These are phyloP conservation scores for Thraustotheca clavata DNA, from an alignment of 352 stramenopile species.

Conservation along the genomic window DNA sequence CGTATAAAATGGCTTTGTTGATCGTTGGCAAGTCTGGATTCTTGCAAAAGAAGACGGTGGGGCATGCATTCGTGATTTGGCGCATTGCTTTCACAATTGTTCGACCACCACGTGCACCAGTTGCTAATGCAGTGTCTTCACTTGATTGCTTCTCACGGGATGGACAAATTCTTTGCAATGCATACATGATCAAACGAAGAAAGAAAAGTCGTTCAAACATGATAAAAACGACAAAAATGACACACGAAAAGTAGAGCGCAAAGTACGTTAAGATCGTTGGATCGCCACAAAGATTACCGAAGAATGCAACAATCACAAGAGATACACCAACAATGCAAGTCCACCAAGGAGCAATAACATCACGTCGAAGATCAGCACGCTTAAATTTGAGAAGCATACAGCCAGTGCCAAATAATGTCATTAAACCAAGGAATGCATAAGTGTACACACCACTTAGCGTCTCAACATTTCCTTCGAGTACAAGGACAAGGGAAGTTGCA, in stretches of 20 bases:
- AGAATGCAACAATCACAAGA: conserved; percentile 77
- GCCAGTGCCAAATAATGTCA: conserved; percentile 90
- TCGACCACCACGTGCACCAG: conserved; percentile 68
- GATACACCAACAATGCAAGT: conserved; percentile 67
- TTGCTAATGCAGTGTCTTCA: conserved; percentile 29
- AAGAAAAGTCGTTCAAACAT: conserved; percentile 87
- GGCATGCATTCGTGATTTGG: conserved; percentile 66
- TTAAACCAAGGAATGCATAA: conserved; percentile 92
- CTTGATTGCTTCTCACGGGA: conserved; percentile 35
- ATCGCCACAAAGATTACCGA: conserved; percentile 80
- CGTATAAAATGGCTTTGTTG: conserved; percentile 95
- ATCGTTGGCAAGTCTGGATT: conserved; percentile 86
- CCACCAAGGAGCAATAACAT: conserved; percentile 84
- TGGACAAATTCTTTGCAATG: conserved; percentile 60
- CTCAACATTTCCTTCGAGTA: conserved; percentile 86
- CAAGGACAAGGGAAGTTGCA: conserved; percentile 79
- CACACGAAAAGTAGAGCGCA: conserved; percentile 78
- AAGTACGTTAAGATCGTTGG: conserved; percentile 85
- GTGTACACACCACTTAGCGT: conserved; percentile 92
- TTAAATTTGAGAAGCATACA: conserved; percentile 95
- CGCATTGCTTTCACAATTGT: conserved; percentile 79
- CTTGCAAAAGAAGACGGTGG: conserved; percentile 93
- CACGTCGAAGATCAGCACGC: conserved; percentile 78
- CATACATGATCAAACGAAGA: conserved; percentile 73
- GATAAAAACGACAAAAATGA: conserved; percentile 72